Evolutionary conservation across 2,329 filamentous ascomycete genomes (phyloP).

Genomic region (Cladosporium sphaerospermum): DNA sequence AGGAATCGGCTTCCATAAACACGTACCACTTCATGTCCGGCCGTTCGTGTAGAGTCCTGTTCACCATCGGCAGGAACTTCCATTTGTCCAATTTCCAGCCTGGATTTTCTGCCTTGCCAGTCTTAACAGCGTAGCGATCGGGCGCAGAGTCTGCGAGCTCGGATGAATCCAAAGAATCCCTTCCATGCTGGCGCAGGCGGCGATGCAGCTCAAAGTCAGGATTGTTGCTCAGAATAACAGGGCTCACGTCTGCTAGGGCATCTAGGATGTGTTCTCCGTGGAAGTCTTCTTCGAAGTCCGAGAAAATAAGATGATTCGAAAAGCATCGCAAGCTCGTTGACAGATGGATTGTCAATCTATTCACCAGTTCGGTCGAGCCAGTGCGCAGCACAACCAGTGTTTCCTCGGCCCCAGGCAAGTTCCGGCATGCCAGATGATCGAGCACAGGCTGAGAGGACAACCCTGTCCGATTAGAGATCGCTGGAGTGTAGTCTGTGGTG

Average conservation of each 20-base stretch:
- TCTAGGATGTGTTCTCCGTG: conserved; percentile 35
- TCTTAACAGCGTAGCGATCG: not conserved
- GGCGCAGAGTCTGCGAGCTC: conserved; percentile 14
- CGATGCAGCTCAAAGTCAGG: conserved; percentile 33
- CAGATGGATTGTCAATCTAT: conserved; percentile 51
- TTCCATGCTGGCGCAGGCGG: conserved; percentile 27
- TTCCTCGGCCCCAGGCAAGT: conserved; percentile 35
- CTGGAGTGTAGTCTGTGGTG: too few relatives aligned
- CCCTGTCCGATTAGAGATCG: too few relatives aligned
- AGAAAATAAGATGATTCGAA: conserved; percentile 52
- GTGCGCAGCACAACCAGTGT: conserved; percentile 55
- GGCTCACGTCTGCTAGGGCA: conserved; percentile 29
- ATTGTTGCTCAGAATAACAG: conserved; percentile 24
- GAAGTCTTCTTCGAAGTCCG: conserved; percentile 50
- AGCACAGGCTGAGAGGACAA: too few relatives aligned
- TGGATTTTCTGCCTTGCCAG: not conserved
- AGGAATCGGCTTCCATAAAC: conserved; percentile 56
- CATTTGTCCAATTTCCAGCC: conserved; percentile 31
- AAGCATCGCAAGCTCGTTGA: conserved; percentile 50
- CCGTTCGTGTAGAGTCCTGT: conserved; percentile 30
- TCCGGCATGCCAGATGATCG: not conserved
- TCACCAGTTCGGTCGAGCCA: conserved; percentile 51
- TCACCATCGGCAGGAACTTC: conserved; percentile 34
- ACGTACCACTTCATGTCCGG: conserved; percentile 52
- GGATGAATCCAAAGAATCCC: conserved; percentile 25